Evolutionary conservation across 176 grass and related monocot species (phyloP), one percentile per base, ranked within the genome.

Genomic region (Triticum turgidum): DNA sequence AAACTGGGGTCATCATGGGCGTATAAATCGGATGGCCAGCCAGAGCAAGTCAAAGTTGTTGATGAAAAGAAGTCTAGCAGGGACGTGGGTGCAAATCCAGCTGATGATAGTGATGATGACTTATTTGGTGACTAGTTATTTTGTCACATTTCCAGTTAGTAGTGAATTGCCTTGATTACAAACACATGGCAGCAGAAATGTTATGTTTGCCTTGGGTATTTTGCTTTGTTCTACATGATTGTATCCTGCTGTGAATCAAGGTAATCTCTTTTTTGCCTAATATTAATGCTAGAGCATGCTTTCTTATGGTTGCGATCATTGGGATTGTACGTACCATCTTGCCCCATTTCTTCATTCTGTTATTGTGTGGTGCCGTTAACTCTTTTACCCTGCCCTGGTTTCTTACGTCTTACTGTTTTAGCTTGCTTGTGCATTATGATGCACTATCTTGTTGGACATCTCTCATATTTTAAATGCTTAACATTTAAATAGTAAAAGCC

Each of bases 21-120:
- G 12, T 95, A 91, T 73, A 92, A 86, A 81, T 77, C 79, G 18
- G 91, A 92, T 85, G 51, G 69, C n/a, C 91, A 89, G 52, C 52
- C 86, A 83, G 96, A 89, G 49, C 94, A 92, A 29, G 52, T 79
- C 47, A 78, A 65, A 51, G 64, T 33, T 88, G 65, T 76, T 34
- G 84, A 87, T 32, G 82, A 61, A 47, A 82, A 88, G 78, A 61
- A 69, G 20, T 65, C 32, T 51, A 45, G 68, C 30, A 58, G 12
- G 44, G 65, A 65, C 32, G 9, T 29, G 4, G 75, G 15, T 58
- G 18, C 11, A 54, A 88, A 34, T 71, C 63, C 83, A 73, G 90
- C 80, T 33, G 90, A 96, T 81, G 96, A 98, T 35, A 89, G 34
- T 52, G 93, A 98, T 88, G 96, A 98, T 89, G 96, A 98, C 72